A percentile compares a stretch with the other conserved stretches of the same genome.
These are phyloP conservation scores for Sclerotinia borealis DNA, from an alignment of 2,329 filamentous ascomycete genomes.

Conservation along the genomic window DNA sequence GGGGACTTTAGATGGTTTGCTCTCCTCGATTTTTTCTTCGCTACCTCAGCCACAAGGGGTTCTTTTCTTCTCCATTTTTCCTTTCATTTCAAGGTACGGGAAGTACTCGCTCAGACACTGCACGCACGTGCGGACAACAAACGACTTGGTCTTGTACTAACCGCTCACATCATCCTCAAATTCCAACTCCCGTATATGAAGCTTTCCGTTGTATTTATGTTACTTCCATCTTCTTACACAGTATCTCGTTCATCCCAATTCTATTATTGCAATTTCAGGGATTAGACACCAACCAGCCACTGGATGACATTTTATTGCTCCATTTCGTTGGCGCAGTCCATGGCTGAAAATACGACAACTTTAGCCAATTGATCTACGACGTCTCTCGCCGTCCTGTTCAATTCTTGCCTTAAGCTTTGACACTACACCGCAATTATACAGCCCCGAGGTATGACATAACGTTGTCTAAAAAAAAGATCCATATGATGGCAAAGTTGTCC, in stretches of 20 bases:
- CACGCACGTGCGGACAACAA: background rate
- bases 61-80: background rate
- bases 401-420: slow-evolving; percentile 2
- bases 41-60: background rate
- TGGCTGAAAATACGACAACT: slow-evolving; percentile 5
- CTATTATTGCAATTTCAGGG: background rate
- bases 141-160: background rate
- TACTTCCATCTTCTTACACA: too few species aligned
- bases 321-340: background rate
- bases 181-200: too few species aligned
- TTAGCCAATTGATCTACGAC: slow-evolving; percentile 1
- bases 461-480: background rate
- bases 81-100: background rate
- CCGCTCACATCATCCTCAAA: background rate
- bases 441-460: slow-evolving; percentile 10
- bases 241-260: background rate
- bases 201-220: too few species aligned
- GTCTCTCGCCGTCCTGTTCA: background rate
- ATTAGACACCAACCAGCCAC: background rate
- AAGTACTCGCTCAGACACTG: background rate
- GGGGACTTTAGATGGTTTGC: background rate
- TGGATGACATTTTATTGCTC: background rate
- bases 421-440: background rate
- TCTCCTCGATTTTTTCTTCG: background rate
- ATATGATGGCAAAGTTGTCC: background rate